Evolutionary conservation across 2,329 filamentous ascomycete genomes (phyloP).

Genomic region (Colletotrichum sojae): DNA sequence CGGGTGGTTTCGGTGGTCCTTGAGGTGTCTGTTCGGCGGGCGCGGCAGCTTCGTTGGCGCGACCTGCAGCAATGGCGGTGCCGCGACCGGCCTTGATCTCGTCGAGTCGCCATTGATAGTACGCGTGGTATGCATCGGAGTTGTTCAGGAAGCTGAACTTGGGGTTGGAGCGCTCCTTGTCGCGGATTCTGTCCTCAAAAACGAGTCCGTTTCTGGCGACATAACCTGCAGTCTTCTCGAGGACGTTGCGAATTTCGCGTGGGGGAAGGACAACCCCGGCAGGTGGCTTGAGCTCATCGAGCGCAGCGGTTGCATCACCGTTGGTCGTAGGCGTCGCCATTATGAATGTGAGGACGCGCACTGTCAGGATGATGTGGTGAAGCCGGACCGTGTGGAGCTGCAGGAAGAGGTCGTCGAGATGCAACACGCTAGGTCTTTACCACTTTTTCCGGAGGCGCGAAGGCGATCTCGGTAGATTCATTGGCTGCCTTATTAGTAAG

Average conservation of each 20-base stretch:
- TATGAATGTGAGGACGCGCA: conserved; percentile 38
- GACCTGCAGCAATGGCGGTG: conserved; percentile 82
- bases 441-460: conserved; percentile 26
- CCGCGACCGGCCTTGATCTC: conserved; percentile 90
- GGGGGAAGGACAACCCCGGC: conserved; percentile 89
- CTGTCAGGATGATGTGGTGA: conserved; percentile 40
- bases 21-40: conserved; percentile 74
- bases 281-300: conserved; percentile 83
- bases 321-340: conserved; percentile 62
- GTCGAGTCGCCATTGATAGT: conserved; percentile 90
- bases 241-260: conserved; percentile 84
- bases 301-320: conserved; percentile 65
- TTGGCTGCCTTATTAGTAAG: conserved; percentile 36
- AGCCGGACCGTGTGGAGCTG: conserved; percentile 39
- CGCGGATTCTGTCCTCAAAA: conserved; percentile 87
- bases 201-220: conserved; percentile 78
- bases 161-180: conserved; percentile 87
- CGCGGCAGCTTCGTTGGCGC: conserved; percentile 73
- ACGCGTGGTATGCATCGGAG: conserved; percentile 87
- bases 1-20: conserved; percentile 86
- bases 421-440: background rate
- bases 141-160: conserved; percentile 91
- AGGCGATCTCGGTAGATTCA: conserved; percentile 4
- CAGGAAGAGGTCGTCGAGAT: conserved; percentile 22
- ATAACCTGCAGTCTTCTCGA: conserved; percentile 96